Evolutionary conservation across 192 early-diverging fungal genomes (phyloP).

Genomic region (Diversispora eburnea): DNA sequence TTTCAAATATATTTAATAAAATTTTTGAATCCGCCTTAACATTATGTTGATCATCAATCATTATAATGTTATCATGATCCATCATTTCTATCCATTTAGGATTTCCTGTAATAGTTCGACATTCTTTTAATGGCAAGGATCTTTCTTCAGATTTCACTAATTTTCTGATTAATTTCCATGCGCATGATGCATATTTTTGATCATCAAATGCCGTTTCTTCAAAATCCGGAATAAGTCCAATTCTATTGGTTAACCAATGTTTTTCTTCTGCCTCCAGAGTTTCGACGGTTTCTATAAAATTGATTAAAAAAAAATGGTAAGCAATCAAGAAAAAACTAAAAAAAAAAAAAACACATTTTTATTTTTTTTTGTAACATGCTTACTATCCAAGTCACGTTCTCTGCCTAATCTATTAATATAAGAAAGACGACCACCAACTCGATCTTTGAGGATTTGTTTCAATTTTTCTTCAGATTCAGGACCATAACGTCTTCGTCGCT

Average conservation of each 20-base stretch:
- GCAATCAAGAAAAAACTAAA: neutral
- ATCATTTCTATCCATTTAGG: constrained; percentile 3
- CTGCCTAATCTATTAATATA: constrained; percentile 22
- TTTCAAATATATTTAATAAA: constrained; percentile 20
- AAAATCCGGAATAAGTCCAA: constrained; percentile 25
- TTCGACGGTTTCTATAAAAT: neutral
- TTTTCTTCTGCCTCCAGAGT: constrained; percentile 4
- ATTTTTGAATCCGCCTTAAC: constrained; percentile 27
- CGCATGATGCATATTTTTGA: constrained; percentile 26
- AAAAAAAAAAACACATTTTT: neutral
- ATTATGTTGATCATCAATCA: constrained; percentile 1
- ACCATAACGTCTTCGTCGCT: neutral
- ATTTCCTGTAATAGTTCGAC: constrained; percentile 21
- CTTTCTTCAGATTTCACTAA: constrained; percentile 11
- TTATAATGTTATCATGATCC: constrained; percentile 27
- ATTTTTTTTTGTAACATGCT: neutral
- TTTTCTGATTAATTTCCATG: constrained; percentile 20
- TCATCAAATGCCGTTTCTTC: constrained; percentile 26
- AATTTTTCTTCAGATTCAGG: constrained; percentile 8
- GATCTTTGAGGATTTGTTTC: neutral
- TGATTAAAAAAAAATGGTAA: neutral
- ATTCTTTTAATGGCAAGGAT: neutral
- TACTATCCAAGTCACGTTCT: constrained; percentile 11
- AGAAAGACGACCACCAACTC: constrained; percentile 18
- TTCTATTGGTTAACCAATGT: constrained; percentile 12